Conservation (phyloP, 768 basidiomycete species). For the Xerocomus spinulosus region DNA sequence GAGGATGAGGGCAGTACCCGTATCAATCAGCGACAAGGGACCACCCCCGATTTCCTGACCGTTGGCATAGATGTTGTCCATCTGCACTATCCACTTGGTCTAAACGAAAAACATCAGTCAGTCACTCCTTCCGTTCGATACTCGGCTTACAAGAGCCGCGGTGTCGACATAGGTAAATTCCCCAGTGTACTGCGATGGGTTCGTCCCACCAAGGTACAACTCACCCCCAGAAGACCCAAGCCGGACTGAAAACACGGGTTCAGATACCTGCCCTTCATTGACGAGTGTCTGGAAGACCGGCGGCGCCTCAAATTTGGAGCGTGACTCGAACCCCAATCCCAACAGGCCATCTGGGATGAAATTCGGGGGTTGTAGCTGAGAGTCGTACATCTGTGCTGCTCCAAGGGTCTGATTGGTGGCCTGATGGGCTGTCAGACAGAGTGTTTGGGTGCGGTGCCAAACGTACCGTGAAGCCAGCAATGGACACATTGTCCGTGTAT, state of each 20-base stretch:
- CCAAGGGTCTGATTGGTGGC: constrained; percentile 8
- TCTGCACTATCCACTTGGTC: constrained; percentile 13
- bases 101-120: neutral
- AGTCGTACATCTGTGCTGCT: constrained; percentile 1
- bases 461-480: constrained; percentile 6
- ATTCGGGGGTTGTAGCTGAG: neutral
- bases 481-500: constrained; percentile 32
- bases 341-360: constrained; percentile 21
- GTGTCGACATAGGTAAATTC: constrained; percentile 31
- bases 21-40: constrained; percentile 11
- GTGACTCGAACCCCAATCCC: constrained; percentile 37
- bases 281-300: constrained; percentile 42
- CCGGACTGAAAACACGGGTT: constrained; percentile 45
- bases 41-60: neutral
- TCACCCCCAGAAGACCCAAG: constrained; percentile 35
- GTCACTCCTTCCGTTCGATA: too few relatives aligned
- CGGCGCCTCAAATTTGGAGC: too few relatives aligned
- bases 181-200: constrained; percentile 36
- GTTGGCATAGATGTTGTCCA: constrained; percentile 6
- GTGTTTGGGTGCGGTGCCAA: too few relatives aligned
- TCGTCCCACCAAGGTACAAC: constrained; percentile 40
- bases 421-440: constrained; percentile 1
- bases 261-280: constrained; percentile 28
- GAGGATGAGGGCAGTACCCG: constrained; percentile 16
- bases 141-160: too few relatives aligned